Base-by-base conservation (phyloP, 1,284 basidiomycete species). In the Gomphus bonarii region DNA sequence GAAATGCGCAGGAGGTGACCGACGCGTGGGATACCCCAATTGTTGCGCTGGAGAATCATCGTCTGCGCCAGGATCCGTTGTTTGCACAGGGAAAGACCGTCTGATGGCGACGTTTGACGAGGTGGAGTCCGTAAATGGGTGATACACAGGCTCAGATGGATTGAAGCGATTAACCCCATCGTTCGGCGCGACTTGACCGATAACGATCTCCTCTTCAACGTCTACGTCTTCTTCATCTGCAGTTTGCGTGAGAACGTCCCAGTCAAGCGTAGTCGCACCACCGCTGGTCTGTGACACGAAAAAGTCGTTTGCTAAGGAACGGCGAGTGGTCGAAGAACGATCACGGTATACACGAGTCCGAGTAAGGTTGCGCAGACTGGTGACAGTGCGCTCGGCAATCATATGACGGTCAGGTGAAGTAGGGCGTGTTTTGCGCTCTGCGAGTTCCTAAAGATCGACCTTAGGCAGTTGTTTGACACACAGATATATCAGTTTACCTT, bases 381-480 rank as follows among this genome's bases (percentile, higher is more conserved):
- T 78, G 4, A 79, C 79, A 0, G 86, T 87, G 42, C 75, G 73
- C 52, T 83, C 79, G 20, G 81, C 77, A 54, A 89, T 81, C 50
- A 82, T 72, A 51, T 77, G 75, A 51, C 79, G 78, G 67, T 87
- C 84, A 25, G 70, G 65, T 3, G 69, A 60, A 49, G 68, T 74
- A 18, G 75, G 70, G 22, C 85, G 77, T 43, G 71, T 74, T 25
- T 77, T 76, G 52, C 87, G 78, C 60, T 87, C 85, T 5, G 85
- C 82, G 42, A 87, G 65, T 75, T 89, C 86, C 86, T 88, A 56
- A 8, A 9, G 12, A 31, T 30, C 28, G 22, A 44, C 18, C 9
- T 44, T 4, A 44, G 42, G 28, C 35, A 33, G 9, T 54, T 43
- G n/a, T 36, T 11, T 7, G 9, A 44, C 18, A 25, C 12, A 46